Conservation (phyloP, 345 rosid species). For the Hirschfeldia incana region DNA sequence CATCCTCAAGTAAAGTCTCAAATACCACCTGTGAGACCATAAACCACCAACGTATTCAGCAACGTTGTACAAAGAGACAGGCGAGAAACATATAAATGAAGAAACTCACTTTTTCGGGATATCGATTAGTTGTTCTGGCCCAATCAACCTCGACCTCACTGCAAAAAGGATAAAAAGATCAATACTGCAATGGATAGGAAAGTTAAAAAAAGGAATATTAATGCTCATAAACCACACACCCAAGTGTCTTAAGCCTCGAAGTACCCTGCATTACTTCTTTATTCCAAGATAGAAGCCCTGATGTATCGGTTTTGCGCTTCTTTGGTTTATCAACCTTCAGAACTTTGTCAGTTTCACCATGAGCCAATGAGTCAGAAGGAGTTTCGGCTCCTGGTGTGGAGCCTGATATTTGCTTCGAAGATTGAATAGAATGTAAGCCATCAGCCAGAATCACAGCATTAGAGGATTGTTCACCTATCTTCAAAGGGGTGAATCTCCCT, state of each 20-base stretch:
- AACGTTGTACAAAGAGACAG: conserved; percentile 20
- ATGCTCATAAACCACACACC: conserved; percentile 45
- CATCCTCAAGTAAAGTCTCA: conserved; percentile 58
- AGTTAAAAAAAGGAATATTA: neutral
- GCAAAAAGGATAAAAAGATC: conserved; percentile 30
- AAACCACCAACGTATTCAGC: conserved; percentile 14
- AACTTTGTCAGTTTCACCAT: conserved; percentile 41
- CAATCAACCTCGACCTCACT: conserved; percentile 73
- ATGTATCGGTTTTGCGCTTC: conserved; percentile 67
- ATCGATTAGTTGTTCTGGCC: conserved; percentile 61
- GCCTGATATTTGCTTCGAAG: conserved; percentile 39
- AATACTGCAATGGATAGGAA: neutral
- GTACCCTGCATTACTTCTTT: conserved; percentile 53
- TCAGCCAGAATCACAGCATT: conserved; percentile 49
- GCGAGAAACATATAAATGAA: neutral
- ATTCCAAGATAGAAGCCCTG: conserved; percentile 67
- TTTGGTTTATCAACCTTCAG: conserved; percentile 41
- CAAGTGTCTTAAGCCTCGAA: conserved; percentile 54
- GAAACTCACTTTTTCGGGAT: conserved; percentile 69
- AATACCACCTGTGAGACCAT: conserved; percentile 59
- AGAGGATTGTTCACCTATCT: conserved; percentile 48
- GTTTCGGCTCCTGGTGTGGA: conserved; percentile 40
- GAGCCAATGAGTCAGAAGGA: conserved; percentile 43
- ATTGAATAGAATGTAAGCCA: conserved; percentile 38
- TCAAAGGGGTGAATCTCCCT: conserved; percentile 30